Conservation (phyloP, 768 basidiomycete species). For the Suillus subalutaceus region DNA sequence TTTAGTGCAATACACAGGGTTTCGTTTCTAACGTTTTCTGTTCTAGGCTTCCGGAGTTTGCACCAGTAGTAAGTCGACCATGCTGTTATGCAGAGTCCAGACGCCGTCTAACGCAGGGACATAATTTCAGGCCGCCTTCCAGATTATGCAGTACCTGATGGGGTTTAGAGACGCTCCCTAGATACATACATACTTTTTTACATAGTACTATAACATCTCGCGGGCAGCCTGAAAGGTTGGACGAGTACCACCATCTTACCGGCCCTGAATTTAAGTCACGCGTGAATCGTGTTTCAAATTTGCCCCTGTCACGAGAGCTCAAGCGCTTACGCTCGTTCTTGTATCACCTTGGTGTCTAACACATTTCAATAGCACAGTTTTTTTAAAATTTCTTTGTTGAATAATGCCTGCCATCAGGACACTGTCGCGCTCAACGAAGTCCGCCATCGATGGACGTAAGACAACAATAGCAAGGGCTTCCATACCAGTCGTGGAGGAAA, state of each 20-base stretch:
- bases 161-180: not conserved
- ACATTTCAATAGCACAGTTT: not conserved
- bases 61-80: not conserved
- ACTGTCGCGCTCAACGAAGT: not conserved
- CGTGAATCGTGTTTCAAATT: not conserved
- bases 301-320: not conserved
- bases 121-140: not conserved
- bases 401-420: constrained; percentile 10
- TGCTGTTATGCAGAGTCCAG: not conserved
- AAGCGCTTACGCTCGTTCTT: not conserved
- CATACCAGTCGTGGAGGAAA: not conserved
- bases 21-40: not conserved
- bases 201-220: not conserved
- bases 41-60: not conserved
- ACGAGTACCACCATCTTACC: not conserved
- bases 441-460: not conserved
- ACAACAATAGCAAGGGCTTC: not conserved
- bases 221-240: not conserved
- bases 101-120: not conserved
- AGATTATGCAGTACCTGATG: not conserved
- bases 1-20: not conserved
- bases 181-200: not conserved
- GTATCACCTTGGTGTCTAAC: not conserved
- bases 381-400: too few species aligned
- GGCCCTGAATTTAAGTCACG: not conserved